These are phyloP conservation scores for Carex scoparia DNA, from an alignment of 176 grass and related monocot genomes.

Conservation along the genomic window DNA sequence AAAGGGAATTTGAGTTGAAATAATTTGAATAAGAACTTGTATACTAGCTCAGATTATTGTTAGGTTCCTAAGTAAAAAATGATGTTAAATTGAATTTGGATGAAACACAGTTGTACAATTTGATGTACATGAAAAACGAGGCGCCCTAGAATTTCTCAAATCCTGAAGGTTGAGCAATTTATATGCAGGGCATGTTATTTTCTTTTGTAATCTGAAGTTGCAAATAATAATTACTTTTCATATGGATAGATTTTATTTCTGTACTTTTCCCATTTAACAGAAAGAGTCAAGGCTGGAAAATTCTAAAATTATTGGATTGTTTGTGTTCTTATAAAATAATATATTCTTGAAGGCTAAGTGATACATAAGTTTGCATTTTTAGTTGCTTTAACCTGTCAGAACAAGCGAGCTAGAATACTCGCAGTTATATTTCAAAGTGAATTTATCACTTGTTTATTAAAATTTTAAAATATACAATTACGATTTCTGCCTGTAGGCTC, in stretches of 20 bases:
- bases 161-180: not conserved
- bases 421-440: not conserved
- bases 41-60: not conserved
- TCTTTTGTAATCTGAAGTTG: not conserved
- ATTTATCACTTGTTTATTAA: constrained; percentile 9
- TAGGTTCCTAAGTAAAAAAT: not conserved
- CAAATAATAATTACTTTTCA: not conserved
- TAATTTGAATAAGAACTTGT: not conserved
- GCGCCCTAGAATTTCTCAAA: not conserved
- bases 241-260: not conserved
- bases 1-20: not conserved
- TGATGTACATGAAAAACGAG: not conserved
- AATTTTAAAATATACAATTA: not conserved
- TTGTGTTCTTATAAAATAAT: not conserved
- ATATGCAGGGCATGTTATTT: not conserved
- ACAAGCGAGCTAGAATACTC: not conserved
- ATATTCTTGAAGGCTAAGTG: not conserved
- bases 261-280: not conserved
- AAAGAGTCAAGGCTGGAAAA: not conserved
- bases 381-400: not conserved
- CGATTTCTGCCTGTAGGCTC: not conserved
- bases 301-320: not conserved
- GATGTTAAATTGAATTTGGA: not conserved
- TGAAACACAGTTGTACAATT: not conserved
- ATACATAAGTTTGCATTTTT: not conserved